Conservation (phyloP, 2,329 filamentous ascomycete species). For the Decorospora gaudefroyi region DNA sequence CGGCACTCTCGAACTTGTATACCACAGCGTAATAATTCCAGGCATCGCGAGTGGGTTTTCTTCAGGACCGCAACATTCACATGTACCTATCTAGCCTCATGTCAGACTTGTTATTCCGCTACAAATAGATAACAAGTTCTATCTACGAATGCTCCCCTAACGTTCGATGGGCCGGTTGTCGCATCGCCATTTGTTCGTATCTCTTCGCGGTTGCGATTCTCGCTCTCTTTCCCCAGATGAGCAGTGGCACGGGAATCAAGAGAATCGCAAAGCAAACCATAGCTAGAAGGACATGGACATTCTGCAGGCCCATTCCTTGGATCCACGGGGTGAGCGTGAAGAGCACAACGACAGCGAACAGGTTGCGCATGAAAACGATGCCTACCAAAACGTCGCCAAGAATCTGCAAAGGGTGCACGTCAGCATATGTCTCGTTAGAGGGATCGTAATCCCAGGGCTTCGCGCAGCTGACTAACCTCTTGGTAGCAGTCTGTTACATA, state of each 20-base stretch:
- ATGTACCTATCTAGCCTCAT: too few relatives aligned
- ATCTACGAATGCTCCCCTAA: not conserved
- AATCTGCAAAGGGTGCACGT: constrained; percentile 32
- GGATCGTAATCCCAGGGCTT: not conserved
- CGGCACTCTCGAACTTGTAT: not conserved
- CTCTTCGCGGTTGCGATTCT: constrained; percentile 16
- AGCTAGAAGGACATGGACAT: constrained; percentile 51
- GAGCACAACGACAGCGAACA: constrained; percentile 52
- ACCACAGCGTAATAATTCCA: not conserved
- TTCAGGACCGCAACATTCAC: too few relatives aligned
- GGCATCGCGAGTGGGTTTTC: too few relatives aligned
- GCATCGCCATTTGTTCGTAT: constrained; percentile 18
- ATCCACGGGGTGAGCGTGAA: constrained; percentile 54
- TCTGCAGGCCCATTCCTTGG: constrained; percentile 45
- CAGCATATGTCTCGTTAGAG: not conserved
- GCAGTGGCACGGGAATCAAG: constrained; percentile 17
- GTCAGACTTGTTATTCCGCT: too few relatives aligned
- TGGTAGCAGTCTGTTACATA: constrained; percentile 49
- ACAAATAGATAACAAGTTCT: too few relatives aligned
- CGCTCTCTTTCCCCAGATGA: constrained; percentile 21
- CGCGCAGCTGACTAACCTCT: constrained; percentile 5
- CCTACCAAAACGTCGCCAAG: constrained; percentile 55
- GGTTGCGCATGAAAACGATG: constrained; percentile 54
- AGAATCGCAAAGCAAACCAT: constrained; percentile 43
- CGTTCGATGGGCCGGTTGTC: constrained; percentile 16